These are phyloP conservation scores for Alternaria atra DNA, from an alignment of 2,329 filamentous ascomycete species.

Conservation along the genomic window DNA sequence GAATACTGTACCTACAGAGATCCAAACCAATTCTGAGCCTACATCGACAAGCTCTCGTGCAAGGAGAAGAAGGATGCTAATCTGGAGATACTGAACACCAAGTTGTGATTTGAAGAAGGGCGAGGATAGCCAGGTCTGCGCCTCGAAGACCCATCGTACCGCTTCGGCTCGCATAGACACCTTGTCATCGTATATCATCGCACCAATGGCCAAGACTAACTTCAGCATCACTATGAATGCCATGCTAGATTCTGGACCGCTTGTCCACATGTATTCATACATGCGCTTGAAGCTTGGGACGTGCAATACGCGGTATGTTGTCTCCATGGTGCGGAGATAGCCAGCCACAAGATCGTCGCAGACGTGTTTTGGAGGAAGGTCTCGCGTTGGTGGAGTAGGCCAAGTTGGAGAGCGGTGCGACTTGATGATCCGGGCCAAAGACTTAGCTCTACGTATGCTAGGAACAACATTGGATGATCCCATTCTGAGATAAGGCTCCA, in stretches of 20 bases:
- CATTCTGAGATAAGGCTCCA: constrained; percentile 55
- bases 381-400: constrained; percentile 54
- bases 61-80: constrained; percentile 50
- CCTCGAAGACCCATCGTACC: constrained; percentile 67
- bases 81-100: constrained; percentile 61
- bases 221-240: constrained; percentile 66
- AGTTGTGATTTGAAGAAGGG: constrained; percentile 64
- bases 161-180: constrained; percentile 62
- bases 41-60: constrained; percentile 50
- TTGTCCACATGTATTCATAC: constrained; percentile 62
- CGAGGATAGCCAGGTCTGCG: constrained; percentile 63
- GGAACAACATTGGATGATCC: constrained; percentile 49
- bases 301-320: constrained; percentile 61
- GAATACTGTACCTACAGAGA: constrained; percentile 50
- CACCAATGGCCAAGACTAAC: constrained; percentile 66
- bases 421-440: constrained; percentile 63
- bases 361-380: constrained; percentile 59
- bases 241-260: constrained; percentile 41
- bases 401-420: constrained; percentile 58
- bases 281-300: constrained; percentile 60
- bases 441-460: constrained; percentile 62
- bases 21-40: constrained; percentile 50
- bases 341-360: constrained; percentile 60
- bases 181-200: constrained; percentile 59
- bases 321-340: constrained; percentile 61